A percentile compares a stretch with the other conserved stretches of the same genome.
Conservation (phyloP, 768 basidiomycete species). For the Lactifluus echinatus region DNA sequence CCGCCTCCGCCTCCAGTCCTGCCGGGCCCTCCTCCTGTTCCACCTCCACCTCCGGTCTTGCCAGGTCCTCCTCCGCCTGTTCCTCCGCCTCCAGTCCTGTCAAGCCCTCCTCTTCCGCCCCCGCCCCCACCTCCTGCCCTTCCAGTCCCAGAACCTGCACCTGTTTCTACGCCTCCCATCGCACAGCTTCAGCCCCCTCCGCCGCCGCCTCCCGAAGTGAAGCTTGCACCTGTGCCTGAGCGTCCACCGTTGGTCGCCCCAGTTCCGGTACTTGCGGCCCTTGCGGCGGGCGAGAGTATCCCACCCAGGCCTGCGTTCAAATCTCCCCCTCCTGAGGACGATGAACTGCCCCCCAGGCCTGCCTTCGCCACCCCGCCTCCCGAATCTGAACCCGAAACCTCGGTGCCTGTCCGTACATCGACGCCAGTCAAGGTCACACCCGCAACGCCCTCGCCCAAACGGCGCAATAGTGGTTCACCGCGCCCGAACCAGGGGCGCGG, state of each 20-base stretch:
- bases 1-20: neutral
- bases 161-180: slow-evolving; percentile 15
- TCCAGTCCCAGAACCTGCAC: slow-evolving; percentile 24
- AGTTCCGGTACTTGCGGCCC: slow-evolving; percentile 18
- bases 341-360: slow-evolving; percentile 36
- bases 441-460: slow-evolving; percentile 46
- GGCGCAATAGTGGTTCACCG: slow-evolving; percentile 38
- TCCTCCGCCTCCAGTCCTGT: slow-evolving; percentile 13
- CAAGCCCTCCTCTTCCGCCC: neutral
- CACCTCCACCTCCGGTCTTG: slow-evolving; percentile 1
- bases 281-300: slow-evolving; percentile 10
- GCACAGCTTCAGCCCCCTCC: neutral
- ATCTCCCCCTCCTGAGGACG: slow-evolving; percentile 54
- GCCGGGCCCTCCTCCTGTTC: slow-evolving; percentile 7
- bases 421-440: slow-evolving; percentile 34
- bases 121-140: slow-evolving; percentile 6
- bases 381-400: slow-evolving; percentile 20
- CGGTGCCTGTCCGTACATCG: slow-evolving; percentile 18
- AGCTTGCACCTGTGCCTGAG: slow-evolving; percentile 10
- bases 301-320: slow-evolving; percentile 44
- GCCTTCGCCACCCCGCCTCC: slow-evolving; percentile 21
- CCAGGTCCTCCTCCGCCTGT: slow-evolving; percentile 21
- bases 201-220: slow-evolving; percentile 4
- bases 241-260: slow-evolving; percentile 21
- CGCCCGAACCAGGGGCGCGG: slow-evolving; percentile 29